Evolutionary conservation across 768 basidiomycete genomes (phyloP).

Genomic region (Suillus decipiens): DNA sequence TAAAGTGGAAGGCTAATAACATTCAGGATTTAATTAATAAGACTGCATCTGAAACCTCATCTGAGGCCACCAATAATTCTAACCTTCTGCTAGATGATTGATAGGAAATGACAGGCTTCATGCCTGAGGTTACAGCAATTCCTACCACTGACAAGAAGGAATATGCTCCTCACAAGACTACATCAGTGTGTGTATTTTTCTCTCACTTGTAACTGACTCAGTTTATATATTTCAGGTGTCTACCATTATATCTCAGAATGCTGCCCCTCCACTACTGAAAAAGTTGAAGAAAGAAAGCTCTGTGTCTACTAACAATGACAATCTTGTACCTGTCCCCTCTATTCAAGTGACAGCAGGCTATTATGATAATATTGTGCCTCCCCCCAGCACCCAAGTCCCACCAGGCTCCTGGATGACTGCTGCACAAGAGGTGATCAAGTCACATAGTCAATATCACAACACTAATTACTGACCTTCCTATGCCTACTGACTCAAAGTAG

Average conservation of each 20-base stretch:
- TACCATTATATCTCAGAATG: neutral
- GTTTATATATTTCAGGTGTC: neutral
- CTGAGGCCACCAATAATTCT: neutral
- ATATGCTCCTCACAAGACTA: neutral
- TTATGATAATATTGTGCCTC: neutral
- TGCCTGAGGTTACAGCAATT: neutral
- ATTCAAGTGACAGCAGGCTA: neutral
- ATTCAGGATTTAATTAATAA: neutral
- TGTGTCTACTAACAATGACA: neutral
- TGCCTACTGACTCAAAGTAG: constrained; percentile 4
- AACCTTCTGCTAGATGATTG: neutral
- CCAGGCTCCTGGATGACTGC: neutral
- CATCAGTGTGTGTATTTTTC: neutral
- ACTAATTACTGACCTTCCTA: neutral
- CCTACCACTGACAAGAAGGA: neutral
- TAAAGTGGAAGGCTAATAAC: constrained; percentile 5
- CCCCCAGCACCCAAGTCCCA: constrained; percentile 1
- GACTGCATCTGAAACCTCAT: neutral
- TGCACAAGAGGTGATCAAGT: neutral
- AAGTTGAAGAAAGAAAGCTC: neutral
- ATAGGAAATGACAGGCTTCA: neutral
- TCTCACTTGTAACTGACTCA: neutral
- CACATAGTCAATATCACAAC: neutral
- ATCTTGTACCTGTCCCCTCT: neutral
- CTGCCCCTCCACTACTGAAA: neutral